phyloP scores from a whole-genome alignment of 2,329 filamentous ascomycete genomes.

The Alternaria brassicicola region DNA sequence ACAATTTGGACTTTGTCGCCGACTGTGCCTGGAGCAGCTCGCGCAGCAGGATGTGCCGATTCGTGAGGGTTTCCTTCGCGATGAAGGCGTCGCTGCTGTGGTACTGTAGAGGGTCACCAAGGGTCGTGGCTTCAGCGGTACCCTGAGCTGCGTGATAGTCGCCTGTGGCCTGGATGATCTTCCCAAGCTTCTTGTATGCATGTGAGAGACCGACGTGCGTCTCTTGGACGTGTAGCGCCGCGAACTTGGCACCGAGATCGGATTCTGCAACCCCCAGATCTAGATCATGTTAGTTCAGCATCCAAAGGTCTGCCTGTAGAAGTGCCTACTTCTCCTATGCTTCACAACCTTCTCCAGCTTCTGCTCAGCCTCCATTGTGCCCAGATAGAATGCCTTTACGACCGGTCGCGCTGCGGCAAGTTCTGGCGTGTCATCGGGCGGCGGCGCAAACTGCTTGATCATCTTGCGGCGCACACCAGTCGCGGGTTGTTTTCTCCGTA shows the following conservation, averaged over 20 bases:
- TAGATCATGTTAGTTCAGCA: conserved; percentile 52
- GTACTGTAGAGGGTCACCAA: conserved; percentile 92
- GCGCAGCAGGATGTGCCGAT: conserved; percentile 93
- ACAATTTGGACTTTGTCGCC: conserved; percentile 77
- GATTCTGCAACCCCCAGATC: conserved; percentile 90
- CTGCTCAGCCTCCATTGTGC: conserved; percentile 95
- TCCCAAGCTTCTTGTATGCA: conserved; percentile 93
- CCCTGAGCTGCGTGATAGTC: conserved; percentile 97
- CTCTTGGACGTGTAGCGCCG: conserved; percentile 86
- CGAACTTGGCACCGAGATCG: conserved; percentile 90
- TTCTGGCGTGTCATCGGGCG: conserved; percentile 95
- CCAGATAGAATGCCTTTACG: conserved; percentile 95
- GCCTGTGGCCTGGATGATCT: conserved; percentile 88
- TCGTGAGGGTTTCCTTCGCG: conserved; percentile 96
- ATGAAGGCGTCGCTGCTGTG: conserved; percentile 96
- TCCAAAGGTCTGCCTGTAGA: not conserved
- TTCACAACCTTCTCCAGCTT: conserved; percentile 96
- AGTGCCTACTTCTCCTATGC: conserved; percentile 74
- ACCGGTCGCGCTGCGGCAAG: conserved; percentile 85
- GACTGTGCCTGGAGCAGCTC: conserved; percentile 93
- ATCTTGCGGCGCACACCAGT: conserved; percentile 95
- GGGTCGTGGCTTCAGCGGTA: conserved; percentile 91
- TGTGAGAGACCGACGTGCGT: conserved; percentile 85
- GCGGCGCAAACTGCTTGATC: conserved; percentile 96
- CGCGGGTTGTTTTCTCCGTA: conserved; percentile 94